phyloP scores from a whole-genome alignment of 805 yeast genomes.

The Hanseniaspora nectarophila region DNA sequence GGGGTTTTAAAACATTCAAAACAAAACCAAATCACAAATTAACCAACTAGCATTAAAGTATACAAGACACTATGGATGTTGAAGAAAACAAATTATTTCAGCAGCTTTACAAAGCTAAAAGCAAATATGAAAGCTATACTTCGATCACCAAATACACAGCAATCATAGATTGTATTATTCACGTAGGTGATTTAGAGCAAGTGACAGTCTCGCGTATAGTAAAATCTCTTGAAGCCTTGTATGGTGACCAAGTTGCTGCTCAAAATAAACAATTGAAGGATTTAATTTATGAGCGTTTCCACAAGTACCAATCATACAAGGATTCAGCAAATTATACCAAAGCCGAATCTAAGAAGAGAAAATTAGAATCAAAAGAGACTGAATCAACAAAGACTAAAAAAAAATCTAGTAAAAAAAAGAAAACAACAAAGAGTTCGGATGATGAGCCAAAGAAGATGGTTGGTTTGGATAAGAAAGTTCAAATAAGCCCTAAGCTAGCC shows the following conservation, averaged over 20 bases:
- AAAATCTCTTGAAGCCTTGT: not conserved
- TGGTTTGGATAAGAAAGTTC: not conserved
- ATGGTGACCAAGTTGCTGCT: not conserved
- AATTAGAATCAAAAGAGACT: not conserved
- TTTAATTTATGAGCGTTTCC: conserved; percentile 10
- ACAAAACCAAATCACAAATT: too few relatives aligned
- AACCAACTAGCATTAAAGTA: too few relatives aligned
- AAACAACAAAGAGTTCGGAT: not conserved
- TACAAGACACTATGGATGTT: too few relatives aligned
- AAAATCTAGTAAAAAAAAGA: not conserved
- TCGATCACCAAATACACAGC: conserved; percentile 2
- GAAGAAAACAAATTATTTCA: not conserved
- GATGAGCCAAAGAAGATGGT: not conserved
- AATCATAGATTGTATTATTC: conserved; percentile 2
- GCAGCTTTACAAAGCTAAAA: not conserved
- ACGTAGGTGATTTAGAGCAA: conserved; percentile 8
- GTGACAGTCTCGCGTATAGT: conserved; percentile 3
- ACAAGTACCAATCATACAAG: not conserved
- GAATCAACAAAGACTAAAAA: not conserved
- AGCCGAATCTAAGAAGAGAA: not conserved
- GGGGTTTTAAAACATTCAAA: too few relatives aligned
- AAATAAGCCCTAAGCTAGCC: not conserved
- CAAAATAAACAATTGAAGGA: not conserved
- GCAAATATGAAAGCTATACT: not conserved
- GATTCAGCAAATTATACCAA: not conserved